Evolutionary conservation across 805 yeast genomes (phyloP), one percentile per base, ranked within the genome.

Genomic region (Candida coleopterorum): DNA sequence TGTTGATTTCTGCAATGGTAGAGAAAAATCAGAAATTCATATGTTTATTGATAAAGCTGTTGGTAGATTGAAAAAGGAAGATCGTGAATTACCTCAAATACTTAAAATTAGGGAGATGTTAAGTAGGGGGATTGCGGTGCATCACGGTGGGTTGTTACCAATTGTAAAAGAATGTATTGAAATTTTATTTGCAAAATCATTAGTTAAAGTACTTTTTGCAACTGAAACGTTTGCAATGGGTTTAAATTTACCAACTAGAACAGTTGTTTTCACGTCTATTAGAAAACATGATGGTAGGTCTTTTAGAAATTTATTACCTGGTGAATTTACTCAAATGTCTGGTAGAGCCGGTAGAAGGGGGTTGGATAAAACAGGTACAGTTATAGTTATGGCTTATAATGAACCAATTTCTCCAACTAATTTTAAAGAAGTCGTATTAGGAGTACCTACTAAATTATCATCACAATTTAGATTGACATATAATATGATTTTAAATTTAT

Each of bases 161-260:
- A 89, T 89, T 26, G 94, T 89, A 18, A 89, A 89, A 52, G 97
- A 89, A 53, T 78, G 87, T 31, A 89, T 89, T 45, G 98, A 93
- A 60, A 89, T 93, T 38, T 62, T 93, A 32, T 93, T 93, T 63
- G 80, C 97, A 0, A 81, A 77, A 48, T 81, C 95, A 0, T 68
- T 90, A 35, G 85, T 93, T 29, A 89, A 88, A 57, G 93, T 90
- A 1, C 64, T 93, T 35, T 93, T 93, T 65, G 97, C 98, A 0
- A 93, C 98, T 0, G 98, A 93, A 59, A 93, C 98, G 0, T 90
- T 93, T 70, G 97, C 98, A 6, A 93, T 93, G 97, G 98, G 98
- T 10, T 74, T 93, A 55, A 93, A 93, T 55, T 68, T 93, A 53
- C 98, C 98, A 9, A 90, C 98, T 0, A 79, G 96, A 63, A 93